Percentiles rank a stretch among this genome's conserved stretches.
Conservation (phyloP, 2,329 filamentous ascomycete species). For the Sporothrix curviconia region DNA sequence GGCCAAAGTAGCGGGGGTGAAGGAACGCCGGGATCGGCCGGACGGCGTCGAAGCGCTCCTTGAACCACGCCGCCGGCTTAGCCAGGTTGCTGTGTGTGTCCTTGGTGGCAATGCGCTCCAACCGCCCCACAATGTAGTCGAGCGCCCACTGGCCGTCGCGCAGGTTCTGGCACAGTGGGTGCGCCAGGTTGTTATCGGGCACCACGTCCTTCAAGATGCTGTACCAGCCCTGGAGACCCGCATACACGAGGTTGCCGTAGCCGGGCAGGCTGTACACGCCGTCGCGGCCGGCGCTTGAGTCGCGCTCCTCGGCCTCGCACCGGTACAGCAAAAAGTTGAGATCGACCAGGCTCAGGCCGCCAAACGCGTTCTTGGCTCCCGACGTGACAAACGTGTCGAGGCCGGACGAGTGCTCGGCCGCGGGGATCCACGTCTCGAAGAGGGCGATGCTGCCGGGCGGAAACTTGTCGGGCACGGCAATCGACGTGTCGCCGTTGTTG, state of each 20-base stretch:
- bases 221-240: constrained; percentile 98
- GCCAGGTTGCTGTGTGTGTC: constrained; percentile 56
- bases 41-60: constrained; percentile 78
- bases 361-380: constrained; percentile 72
- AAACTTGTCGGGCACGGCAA: constrained; percentile 75
- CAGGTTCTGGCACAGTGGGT: constrained; percentile 88
- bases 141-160: constrained; percentile 87
- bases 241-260: constrained; percentile 81
- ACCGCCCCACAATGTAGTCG: constrained; percentile 74
- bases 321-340: constrained; percentile 89
- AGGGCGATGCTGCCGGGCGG: constrained; percentile 90
- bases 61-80: constrained; percentile 69
- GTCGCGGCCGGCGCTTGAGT: constrained; percentile 70
- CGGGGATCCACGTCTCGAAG: constrained; percentile 93
- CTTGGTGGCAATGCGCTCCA: constrained; percentile 64
- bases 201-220: constrained; percentile 81
- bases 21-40: constrained; percentile 81
- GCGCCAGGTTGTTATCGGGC: constrained; percentile 80
- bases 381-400: constrained; percentile 82
- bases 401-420: constrained; percentile 73
- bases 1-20: constrained; percentile 84
- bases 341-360: constrained; percentile 67
- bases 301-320: constrained; percentile 80
- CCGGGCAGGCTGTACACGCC: constrained; percentile 86
- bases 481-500: constrained; percentile 67